Conservation (phyloP, 305 asterid genomes). For the Fraxinus floribunda region DNA sequence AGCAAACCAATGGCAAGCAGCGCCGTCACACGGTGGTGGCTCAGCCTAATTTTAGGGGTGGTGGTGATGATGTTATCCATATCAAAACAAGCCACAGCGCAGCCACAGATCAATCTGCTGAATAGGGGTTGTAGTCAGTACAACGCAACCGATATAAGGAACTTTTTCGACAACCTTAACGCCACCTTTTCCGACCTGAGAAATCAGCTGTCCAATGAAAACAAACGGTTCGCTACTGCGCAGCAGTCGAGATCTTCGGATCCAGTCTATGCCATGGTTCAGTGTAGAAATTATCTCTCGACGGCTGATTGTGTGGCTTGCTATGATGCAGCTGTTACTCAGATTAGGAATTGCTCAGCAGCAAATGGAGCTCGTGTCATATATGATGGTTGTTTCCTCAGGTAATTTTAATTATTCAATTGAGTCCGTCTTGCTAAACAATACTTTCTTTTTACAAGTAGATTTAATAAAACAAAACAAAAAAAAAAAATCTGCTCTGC, state of each 20-base stretch:
- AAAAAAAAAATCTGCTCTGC: too few relatives aligned
- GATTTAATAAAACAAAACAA: too few relatives aligned
- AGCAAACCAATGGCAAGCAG: not conserved
- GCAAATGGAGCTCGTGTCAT: conserved; percentile 59
- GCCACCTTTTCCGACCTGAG: conserved; percentile 58
- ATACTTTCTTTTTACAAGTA: not conserved
- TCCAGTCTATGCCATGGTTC: conserved; percentile 73
- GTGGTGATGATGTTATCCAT: conserved; percentile 14
- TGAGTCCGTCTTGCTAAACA: not conserved
- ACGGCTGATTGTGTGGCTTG: conserved; percentile 66
- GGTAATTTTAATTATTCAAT: conserved; percentile 35
- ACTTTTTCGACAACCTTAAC: conserved; percentile 57
- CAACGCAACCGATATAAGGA: conserved; percentile 41
- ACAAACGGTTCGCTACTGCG: conserved; percentile 57
- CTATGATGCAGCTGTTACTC: conserved; percentile 59
- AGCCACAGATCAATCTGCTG: conserved; percentile 55
- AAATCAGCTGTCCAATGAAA: conserved; percentile 39
- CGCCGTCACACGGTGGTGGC: not conserved
- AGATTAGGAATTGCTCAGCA: conserved; percentile 52
- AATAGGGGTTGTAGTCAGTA: conserved; percentile 71
- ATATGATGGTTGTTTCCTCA: conserved; percentile 65
- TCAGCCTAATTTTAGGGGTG: conserved; percentile 22
- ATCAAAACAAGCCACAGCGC: conserved; percentile 24
- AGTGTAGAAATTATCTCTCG: conserved; percentile 73
- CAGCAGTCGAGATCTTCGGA: conserved; percentile 51